Base-by-base conservation (phyloP, 345 rosid species). In the Lepidium africanum region DNA sequence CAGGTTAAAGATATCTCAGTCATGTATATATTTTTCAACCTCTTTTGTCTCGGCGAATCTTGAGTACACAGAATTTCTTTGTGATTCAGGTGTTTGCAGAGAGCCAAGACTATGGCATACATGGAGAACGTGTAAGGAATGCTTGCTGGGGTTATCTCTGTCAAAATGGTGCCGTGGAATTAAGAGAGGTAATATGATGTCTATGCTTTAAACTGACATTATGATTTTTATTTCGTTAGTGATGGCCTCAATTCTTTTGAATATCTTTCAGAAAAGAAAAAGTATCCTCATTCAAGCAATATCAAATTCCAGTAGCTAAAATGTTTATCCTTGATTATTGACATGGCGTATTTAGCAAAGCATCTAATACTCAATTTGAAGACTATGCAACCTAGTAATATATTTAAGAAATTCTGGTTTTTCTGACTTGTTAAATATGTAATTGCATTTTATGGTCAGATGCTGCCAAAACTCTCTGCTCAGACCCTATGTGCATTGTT, bases 91-190 rank as follows among this genome's bases (percentile, higher is more conserved):
- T 90, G 25, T 93, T 93, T 81, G 96, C 98, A 0, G 98, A 93
- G 86, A 81, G 88, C 81, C 98, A 93, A 85, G 98, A 93, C 75
- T 93, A 93, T 69, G 98, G 97, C 15, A 70, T 82, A 57, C 94
- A 93, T 79, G 98, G 98, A 75, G 98, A 93, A 70, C 90, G 97
- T 62, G 98, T 93, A 19, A 88, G 93, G 76, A 88, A 80, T 77
- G 98, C 96, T 62, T 93, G 98, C 59, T 93, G 98, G 98, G 96
- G 97, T 41, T 93, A 85, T 80, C 97, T 93, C 77, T 93, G 98
- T 80, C 98, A 90, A 82, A 88, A 94, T 75, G 97, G 98, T 71
- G 85, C 89, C 38, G 67, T 80, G 82, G 98, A 93, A 70, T 77
- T 93, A 82, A 88, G 90, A 83, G 94, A 86, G 96, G 96, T 88